Evolutionary conservation across 2,329 filamentous ascomycete species (phyloP).

Genomic region (Aspergillus neoniger): DNA sequence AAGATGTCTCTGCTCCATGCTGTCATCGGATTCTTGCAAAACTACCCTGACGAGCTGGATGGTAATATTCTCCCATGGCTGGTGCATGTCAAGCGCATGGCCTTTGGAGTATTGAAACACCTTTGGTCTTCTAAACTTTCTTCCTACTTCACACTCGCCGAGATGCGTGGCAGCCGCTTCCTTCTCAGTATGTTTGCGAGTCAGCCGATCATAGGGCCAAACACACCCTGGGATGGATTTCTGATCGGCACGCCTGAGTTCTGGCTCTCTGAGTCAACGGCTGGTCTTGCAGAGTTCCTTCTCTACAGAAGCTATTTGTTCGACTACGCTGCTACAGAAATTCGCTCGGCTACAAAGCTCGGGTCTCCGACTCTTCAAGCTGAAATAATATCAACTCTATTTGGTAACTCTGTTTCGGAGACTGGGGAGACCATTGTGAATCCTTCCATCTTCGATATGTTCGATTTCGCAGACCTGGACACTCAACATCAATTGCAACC

Average conservation of each 20-base stretch:
- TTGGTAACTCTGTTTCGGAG: conserved; percentile 68
- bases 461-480: conserved; percentile 79
- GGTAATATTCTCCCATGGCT: conserved; percentile 67
- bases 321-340: conserved; percentile 82
- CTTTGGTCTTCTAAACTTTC: conserved; percentile 85
- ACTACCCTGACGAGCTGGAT: conserved; percentile 66
- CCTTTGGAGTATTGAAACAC: conserved; percentile 72
- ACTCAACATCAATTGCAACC: conserved; percentile 50
- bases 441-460: conserved; percentile 83
- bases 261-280: conserved; percentile 66
- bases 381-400: conserved; percentile 66
- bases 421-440: conserved; percentile 67
- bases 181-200: conserved; percentile 74
- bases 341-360: conserved; percentile 73
- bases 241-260: conserved; percentile 65
- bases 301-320: conserved; percentile 73
- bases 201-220: conserved; percentile 69
- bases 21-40: conserved; percentile 70
- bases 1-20: conserved; percentile 80
- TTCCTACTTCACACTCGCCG: conserved; percentile 69
- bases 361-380: conserved; percentile 70
- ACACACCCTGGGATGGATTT: conserved; percentile 72
- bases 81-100: conserved; percentile 67
- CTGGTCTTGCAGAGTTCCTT: conserved; percentile 75
- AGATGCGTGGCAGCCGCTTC: conserved; percentile 77